phyloP scores from a whole-genome alignment of 2,329 filamentous ascomycete species.

The Teratosphaeria zuluensis region DNA sequence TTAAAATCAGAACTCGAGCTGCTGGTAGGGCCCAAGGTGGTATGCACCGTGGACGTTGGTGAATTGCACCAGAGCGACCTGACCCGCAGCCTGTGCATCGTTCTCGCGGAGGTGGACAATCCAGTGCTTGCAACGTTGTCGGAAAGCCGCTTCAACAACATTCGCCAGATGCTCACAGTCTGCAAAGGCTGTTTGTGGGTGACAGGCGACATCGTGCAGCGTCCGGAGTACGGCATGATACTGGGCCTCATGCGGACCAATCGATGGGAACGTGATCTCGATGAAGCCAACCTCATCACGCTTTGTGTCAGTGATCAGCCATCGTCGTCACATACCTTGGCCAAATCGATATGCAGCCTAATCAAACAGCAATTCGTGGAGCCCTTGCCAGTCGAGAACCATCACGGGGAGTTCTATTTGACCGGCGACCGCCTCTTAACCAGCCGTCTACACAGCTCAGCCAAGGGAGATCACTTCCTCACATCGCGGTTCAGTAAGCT shows the following conservation, averaged over 20 bases:
- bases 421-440: neutral
- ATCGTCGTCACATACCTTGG: neutral
- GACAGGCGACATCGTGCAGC: neutral
- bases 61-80: no score
- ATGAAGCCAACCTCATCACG: conserved; percentile 5
- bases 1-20: no score
- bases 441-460: neutral
- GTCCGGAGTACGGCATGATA: conserved; percentile 2
- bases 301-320: conserved; percentile 2
- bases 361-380: neutral
- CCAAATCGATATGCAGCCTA: neutral
- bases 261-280: conserved; percentile 5
- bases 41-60: no score
- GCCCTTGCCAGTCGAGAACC: neutral
- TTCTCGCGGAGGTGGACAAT: no score
- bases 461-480: neutral
- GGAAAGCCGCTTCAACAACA: no score
- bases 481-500: neutral
- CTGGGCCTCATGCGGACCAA: conserved; percentile 7
- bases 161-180: no score
- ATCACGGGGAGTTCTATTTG: neutral
- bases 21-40: no score
- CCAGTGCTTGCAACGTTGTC: no score
- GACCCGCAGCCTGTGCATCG: no score
- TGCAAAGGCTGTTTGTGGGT: no score